Evolutionary conservation across 306 rosid genomes (phyloP), one percentile per base, ranked within the genome.

Genomic region (Comarum palustre): DNA sequence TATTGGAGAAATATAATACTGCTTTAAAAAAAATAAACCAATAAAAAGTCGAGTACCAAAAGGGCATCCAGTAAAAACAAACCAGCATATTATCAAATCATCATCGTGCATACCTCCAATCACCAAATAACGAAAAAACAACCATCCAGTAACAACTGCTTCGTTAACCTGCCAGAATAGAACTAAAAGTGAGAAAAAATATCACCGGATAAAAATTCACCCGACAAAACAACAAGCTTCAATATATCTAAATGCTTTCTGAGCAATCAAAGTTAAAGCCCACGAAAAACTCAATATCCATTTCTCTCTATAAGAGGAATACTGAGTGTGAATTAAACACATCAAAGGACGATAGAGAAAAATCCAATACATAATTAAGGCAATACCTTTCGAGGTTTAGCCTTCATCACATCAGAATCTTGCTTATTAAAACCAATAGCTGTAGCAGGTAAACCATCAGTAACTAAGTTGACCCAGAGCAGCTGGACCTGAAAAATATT

Each of bases 361-460:
- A 47, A 31, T 22, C 48, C 9, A 14, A 17, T 46, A 29, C 10
- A 2, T 34, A n/a, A 76, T 66, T 71, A 62, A 74, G 2, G 64
- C 48, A 75, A 52, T 87, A 93, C 98, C 97, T 91, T 91, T 38
- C 98, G 89, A 71, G 97, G 98, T 77, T 91, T 94, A 75, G 80
- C 90, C 82, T 88, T 94, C 98, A 94, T 94, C 63, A 94, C 98
- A 89, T 94, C 96, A 75, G 95, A 89, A 58, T 94, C 98, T 84
- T 85, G 97, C 87, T 89, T 91, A 79, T 94, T 94, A 76, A 94
- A 94, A 70, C 98, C 98, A 77, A 94, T 94, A 69, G 98, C 98
- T 64, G 98, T 94, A 67, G 98, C 98, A 81, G 98, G 98, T 77
- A 94, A 86, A 58, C 98, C 98, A 42, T 94, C 97, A 80, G 98